Conservation (phyloP, 495 filamentous ascomycete genomes). For the Penicillium daleae region DNA sequence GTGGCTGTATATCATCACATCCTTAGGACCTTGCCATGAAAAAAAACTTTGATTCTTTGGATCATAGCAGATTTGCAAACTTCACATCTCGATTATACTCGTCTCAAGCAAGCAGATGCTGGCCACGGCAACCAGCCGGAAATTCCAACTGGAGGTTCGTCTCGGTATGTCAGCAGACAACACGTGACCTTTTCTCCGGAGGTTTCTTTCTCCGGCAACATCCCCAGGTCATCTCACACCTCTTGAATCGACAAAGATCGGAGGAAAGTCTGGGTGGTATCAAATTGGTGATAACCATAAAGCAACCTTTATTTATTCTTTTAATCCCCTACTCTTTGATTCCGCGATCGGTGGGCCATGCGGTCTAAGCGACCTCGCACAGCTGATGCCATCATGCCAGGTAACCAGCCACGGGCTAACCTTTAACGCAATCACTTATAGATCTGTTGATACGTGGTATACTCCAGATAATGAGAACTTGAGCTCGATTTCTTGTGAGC, state of each 20-base stretch:
- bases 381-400: constrained; percentile 14
- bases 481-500: constrained; percentile 33
- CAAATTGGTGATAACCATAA: neutral
- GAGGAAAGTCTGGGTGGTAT: neutral
- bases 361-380: constrained; percentile 23
- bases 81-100: too few relatives aligned
- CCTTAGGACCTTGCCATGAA: neutral
- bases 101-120: too few relatives aligned
- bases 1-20: neutral
- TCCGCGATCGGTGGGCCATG: neutral
- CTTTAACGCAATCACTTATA: constrained; percentile 4
- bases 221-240: neutral
- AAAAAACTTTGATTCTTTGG: neutral
- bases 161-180: too few relatives aligned
- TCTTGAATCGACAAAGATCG: neutral
- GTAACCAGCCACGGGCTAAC: constrained; percentile 1
- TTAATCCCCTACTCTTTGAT: neutral
- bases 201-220: neutral
- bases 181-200: neutral
- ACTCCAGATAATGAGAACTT: constrained; percentile 14
- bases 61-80: too few relatives aligned
- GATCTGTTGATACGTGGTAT: constrained; percentile 8
- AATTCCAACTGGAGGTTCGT: too few relatives aligned
- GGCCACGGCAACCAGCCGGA: too few relatives aligned
- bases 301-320: neutral